Percentiles rank a stretch among this genome's conserved stretches.
Evolutionary conservation across 208 protist species (phyloP).

Genomic region (Trypanosoma conorhini): DNA sequence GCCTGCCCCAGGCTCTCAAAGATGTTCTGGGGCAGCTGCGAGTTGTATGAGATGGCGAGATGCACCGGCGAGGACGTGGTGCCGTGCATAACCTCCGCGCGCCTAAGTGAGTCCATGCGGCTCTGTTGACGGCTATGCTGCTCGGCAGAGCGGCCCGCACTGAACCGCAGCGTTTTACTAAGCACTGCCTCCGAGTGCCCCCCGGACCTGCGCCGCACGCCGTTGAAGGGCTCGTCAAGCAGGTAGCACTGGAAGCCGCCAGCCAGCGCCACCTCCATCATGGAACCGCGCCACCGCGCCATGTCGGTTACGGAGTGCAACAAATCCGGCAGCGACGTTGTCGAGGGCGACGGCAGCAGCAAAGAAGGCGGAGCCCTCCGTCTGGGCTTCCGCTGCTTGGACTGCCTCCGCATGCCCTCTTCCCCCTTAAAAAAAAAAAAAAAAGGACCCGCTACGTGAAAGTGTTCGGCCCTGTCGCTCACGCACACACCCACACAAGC

Average conservation of each 20-base stretch:
- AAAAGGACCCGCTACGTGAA: too few species aligned
- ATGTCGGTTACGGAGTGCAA: neutral
- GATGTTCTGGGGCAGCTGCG: neutral
- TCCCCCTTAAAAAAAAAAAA: neutral
- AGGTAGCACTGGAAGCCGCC: conserved; percentile 14
- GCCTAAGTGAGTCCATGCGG: neutral
- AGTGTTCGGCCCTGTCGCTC: neutral
- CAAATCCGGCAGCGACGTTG: conserved; percentile 1
- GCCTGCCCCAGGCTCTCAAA: neutral
- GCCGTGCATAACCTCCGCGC: neutral
- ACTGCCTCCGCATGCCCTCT: neutral
- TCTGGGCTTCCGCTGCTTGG: conserved; percentile 8
- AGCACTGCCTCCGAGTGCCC: neutral
- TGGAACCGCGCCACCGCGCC: neutral
- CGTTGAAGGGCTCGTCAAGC: conserved; percentile 19
- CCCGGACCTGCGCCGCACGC: neutral
- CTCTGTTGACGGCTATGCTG: neutral
- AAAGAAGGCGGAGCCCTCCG: too few species aligned
- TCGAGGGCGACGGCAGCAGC: too few species aligned
- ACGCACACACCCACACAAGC: conserved; percentile 16
- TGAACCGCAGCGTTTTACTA: neutral
- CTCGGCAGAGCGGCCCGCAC: conserved; percentile 2
- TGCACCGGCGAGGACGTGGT: neutral
- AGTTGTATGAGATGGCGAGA: conserved; percentile 1
- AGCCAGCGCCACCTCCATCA: neutral